Conservation (phyloP, 192 early-diverging fungal genomes). For the Linnemannia hyalina region DNA sequence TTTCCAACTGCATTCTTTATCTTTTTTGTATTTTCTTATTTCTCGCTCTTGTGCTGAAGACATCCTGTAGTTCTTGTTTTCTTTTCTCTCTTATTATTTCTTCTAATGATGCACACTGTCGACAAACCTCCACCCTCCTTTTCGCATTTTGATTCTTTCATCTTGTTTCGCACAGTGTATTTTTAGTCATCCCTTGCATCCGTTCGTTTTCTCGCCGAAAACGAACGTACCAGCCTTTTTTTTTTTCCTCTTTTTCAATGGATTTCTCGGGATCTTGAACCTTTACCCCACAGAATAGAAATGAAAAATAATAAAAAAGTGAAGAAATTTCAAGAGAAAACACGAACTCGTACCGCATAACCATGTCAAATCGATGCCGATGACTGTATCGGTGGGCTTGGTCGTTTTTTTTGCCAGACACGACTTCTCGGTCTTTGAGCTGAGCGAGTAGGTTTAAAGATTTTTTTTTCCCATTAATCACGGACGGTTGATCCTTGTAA, state of each 20-base stretch:
- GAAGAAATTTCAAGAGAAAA: slow-evolving; percentile 23
- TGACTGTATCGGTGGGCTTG: too few species aligned
- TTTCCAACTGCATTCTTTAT: not conserved
- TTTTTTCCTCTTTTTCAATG: slow-evolving; percentile 12
- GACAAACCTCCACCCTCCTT: not conserved
- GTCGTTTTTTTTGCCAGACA: too few species aligned
- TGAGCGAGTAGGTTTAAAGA: too few species aligned
- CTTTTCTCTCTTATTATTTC: slow-evolving; percentile 6
- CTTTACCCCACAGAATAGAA: slow-evolving; percentile 14
- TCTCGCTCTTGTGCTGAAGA: slow-evolving; percentile 30
- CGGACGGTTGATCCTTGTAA: too few species aligned
- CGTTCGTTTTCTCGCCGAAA: not conserved
- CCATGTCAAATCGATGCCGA: not conserved
- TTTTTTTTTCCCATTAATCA: too few species aligned
- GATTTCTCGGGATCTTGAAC: slow-evolving; percentile 35
- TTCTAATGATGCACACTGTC: slow-evolving; percentile 36
- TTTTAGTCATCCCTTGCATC: slow-evolving; percentile 8
- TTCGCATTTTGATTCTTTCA: not conserved
- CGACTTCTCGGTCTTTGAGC: too few species aligned
- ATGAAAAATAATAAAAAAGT: slow-evolving; percentile 21
- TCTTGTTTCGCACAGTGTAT: slow-evolving; percentile 19
- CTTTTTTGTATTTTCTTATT: not conserved
- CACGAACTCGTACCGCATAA: not conserved
- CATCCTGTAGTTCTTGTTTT: slow-evolving; percentile 10
- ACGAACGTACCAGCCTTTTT: not conserved